Evolutionary conservation across 306 rosid genomes (phyloP), one percentile per base, ranked within the genome.

Genomic region (Vigna trinervia): DNA sequence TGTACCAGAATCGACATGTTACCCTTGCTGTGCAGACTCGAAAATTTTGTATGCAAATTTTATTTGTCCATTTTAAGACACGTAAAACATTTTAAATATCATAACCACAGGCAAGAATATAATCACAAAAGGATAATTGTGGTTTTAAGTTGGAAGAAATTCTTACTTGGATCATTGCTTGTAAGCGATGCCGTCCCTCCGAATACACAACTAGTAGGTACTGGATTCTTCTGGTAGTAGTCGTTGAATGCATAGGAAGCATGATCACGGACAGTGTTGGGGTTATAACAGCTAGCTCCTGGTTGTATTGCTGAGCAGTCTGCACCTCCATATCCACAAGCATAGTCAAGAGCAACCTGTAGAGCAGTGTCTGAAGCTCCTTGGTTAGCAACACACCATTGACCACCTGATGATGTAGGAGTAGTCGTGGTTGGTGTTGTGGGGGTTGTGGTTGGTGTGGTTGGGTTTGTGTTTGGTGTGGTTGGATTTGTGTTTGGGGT

Each of bases 271-370:
- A 87, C 13, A 5, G 89, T 92, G 82, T 87, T 90, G 12, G 97
- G 97, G 32, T 89, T 80, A 83, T 88, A 95, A 80, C 97, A 95
- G 69, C 80, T 85, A 61, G 87, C 90, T 17, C 99, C 92, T 12
- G 83, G 12, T 74, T 92, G 96, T 81, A 95, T 6, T 38, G 85
- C 82, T 7, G 96, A 85, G 73, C 98, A 95, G 76, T 92, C 97
- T 70, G 97, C 86, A 52, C 92, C 92, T 53, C 98, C 96, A 74
- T 86, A 85, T 56, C 98, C 97, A 75, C 98, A 92, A 62, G 97
- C 98, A 70, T 95, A 92, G 83, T 92, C 97, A 52, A 95, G 88
- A 74, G 99, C 99, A 64, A 85, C 93, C 85, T 92, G 99, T 43
- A 92, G 77, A 51, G 89, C 92, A 46, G 90, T 88, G 62, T 88